Conservation (phyloP, 2,329 filamentous ascomycete genomes). For the Didymella keratinophila region DNA sequence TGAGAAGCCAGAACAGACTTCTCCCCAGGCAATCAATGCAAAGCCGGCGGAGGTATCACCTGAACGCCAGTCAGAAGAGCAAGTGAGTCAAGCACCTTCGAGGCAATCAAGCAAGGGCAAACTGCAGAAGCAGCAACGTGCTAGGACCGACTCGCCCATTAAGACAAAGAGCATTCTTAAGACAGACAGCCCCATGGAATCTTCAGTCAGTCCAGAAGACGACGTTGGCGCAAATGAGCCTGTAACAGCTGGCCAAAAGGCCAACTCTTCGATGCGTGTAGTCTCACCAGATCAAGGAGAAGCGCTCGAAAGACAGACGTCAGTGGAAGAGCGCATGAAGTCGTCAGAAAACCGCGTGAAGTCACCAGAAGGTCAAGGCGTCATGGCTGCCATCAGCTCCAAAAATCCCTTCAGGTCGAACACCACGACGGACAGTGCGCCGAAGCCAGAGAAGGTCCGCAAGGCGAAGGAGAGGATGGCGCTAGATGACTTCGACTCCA, state of each 20-base stretch:
- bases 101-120: slow-evolving; percentile 51
- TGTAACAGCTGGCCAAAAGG: slow-evolving; percentile 31
- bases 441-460: slow-evolving; percentile 65
- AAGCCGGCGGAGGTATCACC: slow-evolving; percentile 42
- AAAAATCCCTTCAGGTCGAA: slow-evolving; percentile 46
- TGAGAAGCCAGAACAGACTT: slow-evolving; percentile 47
- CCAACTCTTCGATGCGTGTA: slow-evolving; percentile 44
- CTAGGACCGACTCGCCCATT: slow-evolving; percentile 43
- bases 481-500: slow-evolving; percentile 74
- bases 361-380: slow-evolving; percentile 20
- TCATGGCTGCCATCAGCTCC: slow-evolving; percentile 36
- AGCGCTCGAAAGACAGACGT: slow-evolving; percentile 10
- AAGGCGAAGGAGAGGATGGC: slow-evolving; percentile 69
- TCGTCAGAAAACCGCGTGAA: slow-evolving; percentile 25
- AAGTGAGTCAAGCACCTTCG: slow-evolving; percentile 32
- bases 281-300: slow-evolving; percentile 39
- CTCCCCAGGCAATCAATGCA: slow-evolving; percentile 39
- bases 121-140: slow-evolving; percentile 46
- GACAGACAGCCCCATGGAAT: slow-evolving; percentile 42
- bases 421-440: slow-evolving; percentile 53
- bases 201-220: slow-evolving; percentile 26
- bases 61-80: slow-evolving; percentile 44
- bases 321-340: slow-evolving; percentile 31
- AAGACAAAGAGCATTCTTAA: slow-evolving; percentile 46
- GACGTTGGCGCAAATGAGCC: slow-evolving; percentile 10